Conservation (phyloP, 345 rosid genomes). For the Lagerstroemia speciosa region DNA sequence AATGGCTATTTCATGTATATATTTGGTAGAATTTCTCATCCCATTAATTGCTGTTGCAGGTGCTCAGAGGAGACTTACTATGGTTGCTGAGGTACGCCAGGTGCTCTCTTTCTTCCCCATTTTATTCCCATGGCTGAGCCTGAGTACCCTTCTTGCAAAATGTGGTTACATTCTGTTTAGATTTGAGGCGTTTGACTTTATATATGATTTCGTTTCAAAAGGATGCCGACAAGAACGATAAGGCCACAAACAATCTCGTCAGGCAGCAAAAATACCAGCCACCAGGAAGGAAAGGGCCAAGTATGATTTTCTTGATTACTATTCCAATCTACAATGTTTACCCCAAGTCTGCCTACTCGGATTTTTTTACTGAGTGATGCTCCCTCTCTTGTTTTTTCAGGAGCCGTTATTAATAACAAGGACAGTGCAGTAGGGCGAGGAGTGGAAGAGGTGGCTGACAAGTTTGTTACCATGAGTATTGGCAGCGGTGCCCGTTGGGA, state of each 20-base stretch:
- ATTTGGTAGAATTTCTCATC: background rate
- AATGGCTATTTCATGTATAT: background rate
- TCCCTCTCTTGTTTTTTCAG: background rate
- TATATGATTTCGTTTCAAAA: constrained; percentile 5
- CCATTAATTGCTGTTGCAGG: background rate
- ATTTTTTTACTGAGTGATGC: background rate
- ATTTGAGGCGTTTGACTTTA: background rate
- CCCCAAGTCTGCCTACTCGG: too few relatives aligned
- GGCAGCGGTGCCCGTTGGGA: constrained; percentile 30
- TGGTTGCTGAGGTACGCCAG: constrained; percentile 13
- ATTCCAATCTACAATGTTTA: too few relatives aligned
- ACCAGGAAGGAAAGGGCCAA: constrained; percentile 62
- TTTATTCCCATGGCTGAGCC: background rate
- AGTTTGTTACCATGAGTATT: constrained; percentile 40
- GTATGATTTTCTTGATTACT: constrained; percentile 34
- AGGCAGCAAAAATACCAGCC: constrained; percentile 56
- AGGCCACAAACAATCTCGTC: constrained; percentile 25
- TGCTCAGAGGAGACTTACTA: constrained; percentile 12
- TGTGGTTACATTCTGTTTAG: background rate
- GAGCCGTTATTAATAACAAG: constrained; percentile 30
- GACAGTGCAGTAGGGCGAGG: constrained; percentile 27
- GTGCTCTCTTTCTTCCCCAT: background rate
- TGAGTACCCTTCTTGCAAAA: too few relatives aligned
- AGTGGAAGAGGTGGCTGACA: constrained; percentile 39
- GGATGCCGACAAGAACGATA: constrained; percentile 43